Base-by-base conservation (phyloP, 164 flowering plant genomes). In the Warburgia ugandensis region DNA sequence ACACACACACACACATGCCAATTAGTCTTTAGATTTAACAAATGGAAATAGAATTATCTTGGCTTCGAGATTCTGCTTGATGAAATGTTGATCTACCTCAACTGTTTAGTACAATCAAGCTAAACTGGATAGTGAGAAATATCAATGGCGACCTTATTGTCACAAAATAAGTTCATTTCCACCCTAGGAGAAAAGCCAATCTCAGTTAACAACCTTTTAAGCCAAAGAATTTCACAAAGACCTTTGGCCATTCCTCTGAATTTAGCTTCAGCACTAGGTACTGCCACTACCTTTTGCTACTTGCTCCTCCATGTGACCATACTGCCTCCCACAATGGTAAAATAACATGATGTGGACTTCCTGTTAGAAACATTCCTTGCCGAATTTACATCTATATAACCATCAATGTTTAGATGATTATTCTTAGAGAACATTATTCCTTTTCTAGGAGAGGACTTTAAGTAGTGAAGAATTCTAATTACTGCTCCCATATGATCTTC, bases 281-380 rank as follows among this genome's bases (percentile, higher is more conserved):
- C 2, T 27, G 50, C 32, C n/a, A 46, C 32, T 11, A 46, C n/a
- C 17, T n/a, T 46, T 28, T 46, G 35, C 11, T 46, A 28, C 33
- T 46, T 46, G 20, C 50, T 46, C n/a, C 16, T 46, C 50, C 50
- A 46, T 3, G 33, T 46, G 1, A 46, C 50, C 19, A 46, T 2
- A 28, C 29, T 46, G 4, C 50, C 21, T 13, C 50, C 50, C 7
- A 46, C 33, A 29, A 46, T 28, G 12, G 20, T 45, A 32, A 48
- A 3, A n/a, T n/a, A n/a, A n/a, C n/a, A n/a, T n/a, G n/a, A n/a
- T n/a, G n/a, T n/a, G n/a, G n/a, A n/a, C n/a, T n/a, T n/a, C n/a
- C n/a, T n/a, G n/a, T n/a, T n/a, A n/a, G n/a, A n/a, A n/a, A n/a
- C n/a, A n/a, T n/a, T n/a, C n/a, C n/a, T n/a, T n/a, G n/a, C 29